Evolutionary conservation across 345 rosid genomes (phyloP), one percentile per base, ranked within the genome.

Genomic region (Hibiscus trionum): DNA sequence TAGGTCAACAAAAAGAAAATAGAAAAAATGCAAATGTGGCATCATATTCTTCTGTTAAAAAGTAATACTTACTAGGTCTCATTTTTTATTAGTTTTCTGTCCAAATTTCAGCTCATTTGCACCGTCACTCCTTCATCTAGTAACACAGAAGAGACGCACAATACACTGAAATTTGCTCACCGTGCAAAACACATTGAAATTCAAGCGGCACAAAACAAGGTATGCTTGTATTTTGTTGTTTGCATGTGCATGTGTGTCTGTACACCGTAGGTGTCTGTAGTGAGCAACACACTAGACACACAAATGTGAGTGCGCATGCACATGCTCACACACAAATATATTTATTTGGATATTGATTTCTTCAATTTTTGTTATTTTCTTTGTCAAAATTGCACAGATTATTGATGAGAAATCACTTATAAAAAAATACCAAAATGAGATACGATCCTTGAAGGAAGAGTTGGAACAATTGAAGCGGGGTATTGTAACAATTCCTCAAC

Each of bases 131-230:
- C 99, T 72, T 88, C 99, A 53, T 90, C 94, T 67, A 92, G 98
- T 82, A 95, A 82, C 82, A 86, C 91, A 3, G 99, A 96, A 82
- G 99, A 96, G 87, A 92, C 99, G 37, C 98, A 96, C 72, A 96
- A 96, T 83, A 96, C 99, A 47, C 79, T 96, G 79, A 96, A 96
- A 83, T 96, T 96, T 81, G 99, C 99, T 52, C 99, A 93, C 79
- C 99, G 97, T 79, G 91, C 97, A 70, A 96, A 96, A 73, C 99
- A 96, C 77, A 96, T 96, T 81, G 99, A 96, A 84, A 91, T 96
- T 77, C 96, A 84, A 84, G 96, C 97, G 39, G 85, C 90, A 73
- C 97, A 87, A 73, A 96, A 96, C 83, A 96, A 89, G 98, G 99
- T 92, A 66, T 50, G 66, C 37, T 29, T 8, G 31, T 35, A 11